Base-by-base conservation (phyloP, 495 filamentous ascomycete genomes). In the Chaetomium fimeti region DNA sequence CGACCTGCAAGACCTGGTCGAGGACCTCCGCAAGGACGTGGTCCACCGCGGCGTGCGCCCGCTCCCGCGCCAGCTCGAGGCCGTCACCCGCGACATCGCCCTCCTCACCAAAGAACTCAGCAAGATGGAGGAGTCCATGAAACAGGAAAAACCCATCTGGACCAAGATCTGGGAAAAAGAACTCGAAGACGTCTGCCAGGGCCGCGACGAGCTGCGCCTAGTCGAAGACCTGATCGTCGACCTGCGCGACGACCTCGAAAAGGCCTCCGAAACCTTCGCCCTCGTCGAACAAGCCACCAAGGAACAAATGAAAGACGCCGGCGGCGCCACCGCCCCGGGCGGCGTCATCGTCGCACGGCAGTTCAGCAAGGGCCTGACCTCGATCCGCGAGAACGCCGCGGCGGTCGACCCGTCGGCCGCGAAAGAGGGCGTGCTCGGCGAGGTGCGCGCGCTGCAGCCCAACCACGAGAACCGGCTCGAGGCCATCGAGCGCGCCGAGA, bases 101-200 rank as follows among this genome's bases (percentile, higher is more conserved):
- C 73, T 79, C 61, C 88, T 91, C 15, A 90, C 88, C 57, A 84
- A 90, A 65, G 92, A 97, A 69, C 87, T 99, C 48, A 96, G 92
- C 85, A 93, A 91, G 79, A 90, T 98, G 87, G 87, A 94, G 67
- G 92, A 96, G 45, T 97, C 89, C 80, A 83, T 98, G 73, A 88
- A 88, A 68, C 83, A 83, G 27, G 94, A 99, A 83, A 96, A 95
- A 76, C 94, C 94, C 0, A 78, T 96, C 52, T 99, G 94, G 91
- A 95, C 90, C 27, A 96, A 96, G 82, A 94, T 98, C 64, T 98
- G 95, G 94, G 92, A 97, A 83, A 90, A 91, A 76, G 92, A 98
- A 70, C 80, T 99, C 53, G 88, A 96, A 75, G 83, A 91, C 54
- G 94, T 99, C 16, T 98, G 93, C 77, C 91, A 93, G 67, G 95